A percentile compares a stretch with the other conserved stretches of the same genome.
These are phyloP conservation scores for Diplodia mutila DNA, from an alignment of 2,329 filamentous ascomycete species.

Conservation along the genomic window DNA sequence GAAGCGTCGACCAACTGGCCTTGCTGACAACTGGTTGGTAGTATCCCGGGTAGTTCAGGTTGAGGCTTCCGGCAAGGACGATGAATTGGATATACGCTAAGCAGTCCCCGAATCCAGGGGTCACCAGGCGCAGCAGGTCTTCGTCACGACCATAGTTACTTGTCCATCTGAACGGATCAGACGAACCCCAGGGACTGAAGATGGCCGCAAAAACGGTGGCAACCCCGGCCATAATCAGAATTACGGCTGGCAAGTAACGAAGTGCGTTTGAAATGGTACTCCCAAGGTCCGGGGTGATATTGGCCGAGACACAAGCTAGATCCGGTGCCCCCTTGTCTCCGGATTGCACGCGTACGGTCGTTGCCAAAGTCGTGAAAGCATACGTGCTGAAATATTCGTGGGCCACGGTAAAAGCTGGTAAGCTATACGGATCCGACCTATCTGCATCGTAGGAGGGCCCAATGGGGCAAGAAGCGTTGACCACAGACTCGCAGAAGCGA, in stretches of 20 bases:
- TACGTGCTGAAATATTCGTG: conserved; percentile 82
- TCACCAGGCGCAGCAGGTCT: conserved; percentile 87
- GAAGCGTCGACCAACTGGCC: conserved; percentile 82
- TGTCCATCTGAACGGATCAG: conserved; percentile 92
- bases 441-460: conserved; percentile 70
- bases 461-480: conserved; percentile 72
- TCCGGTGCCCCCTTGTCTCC: conserved; percentile 67
- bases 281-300: conserved; percentile 82
- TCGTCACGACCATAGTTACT: conserved; percentile 95
- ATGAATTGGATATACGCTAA: conserved; percentile 96
- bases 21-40: conserved; percentile 91
- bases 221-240: conserved; percentile 77
- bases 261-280: conserved; percentile 67
- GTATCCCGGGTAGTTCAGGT: conserved; percentile 87
- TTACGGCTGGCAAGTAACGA: conserved; percentile 74
- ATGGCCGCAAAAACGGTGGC: conserved; percentile 84
- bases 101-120: conserved; percentile 94
- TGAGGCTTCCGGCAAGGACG: conserved; percentile 82
- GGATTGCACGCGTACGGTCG: conserved; percentile 74
- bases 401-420: conserved; percentile 74
- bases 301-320: conserved; percentile 80
- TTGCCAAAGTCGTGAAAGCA: conserved; percentile 78
- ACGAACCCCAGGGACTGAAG: conserved; percentile 91
- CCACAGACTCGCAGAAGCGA: conserved; percentile 68
- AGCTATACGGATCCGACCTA: conserved; percentile 52